Conservation (phyloP, 345 rosid species). For the Heritiera littoralis region DNA sequence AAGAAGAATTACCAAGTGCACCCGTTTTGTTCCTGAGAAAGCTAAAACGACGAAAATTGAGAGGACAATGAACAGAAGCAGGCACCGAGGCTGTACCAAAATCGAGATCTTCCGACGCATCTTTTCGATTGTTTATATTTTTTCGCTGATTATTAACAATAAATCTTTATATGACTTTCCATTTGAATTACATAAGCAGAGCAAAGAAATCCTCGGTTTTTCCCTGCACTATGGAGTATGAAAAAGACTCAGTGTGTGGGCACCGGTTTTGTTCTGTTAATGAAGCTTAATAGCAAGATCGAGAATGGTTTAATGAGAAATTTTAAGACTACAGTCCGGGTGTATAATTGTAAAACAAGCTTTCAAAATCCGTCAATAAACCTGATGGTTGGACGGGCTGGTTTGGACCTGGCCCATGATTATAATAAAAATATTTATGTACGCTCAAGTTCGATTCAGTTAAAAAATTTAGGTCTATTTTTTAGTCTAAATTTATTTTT, state of each 20-base stretch:
- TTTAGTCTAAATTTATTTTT: too few species aligned
- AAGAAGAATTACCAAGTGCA: conserved; percentile 19
- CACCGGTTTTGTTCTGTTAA: not conserved
- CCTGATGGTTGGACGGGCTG: too few species aligned
- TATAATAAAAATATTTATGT: too few species aligned
- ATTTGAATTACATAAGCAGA: not conserved
- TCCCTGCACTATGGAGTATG: not conserved
- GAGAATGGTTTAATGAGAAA: too few species aligned
- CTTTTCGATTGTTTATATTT: not conserved
- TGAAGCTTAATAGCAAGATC: not conserved
- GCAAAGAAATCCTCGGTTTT: not conserved
- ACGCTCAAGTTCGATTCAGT: too few species aligned
- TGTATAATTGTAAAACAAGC: too few species aligned
- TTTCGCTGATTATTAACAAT: not conserved
- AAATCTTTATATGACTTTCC: conserved; percentile 7
- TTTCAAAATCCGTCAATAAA: too few species aligned
- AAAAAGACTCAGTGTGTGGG: not conserved
- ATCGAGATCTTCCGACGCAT: conserved; percentile 68
- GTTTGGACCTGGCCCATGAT: too few species aligned
- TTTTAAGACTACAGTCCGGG: too few species aligned
- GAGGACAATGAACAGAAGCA: conserved; percentile 49
- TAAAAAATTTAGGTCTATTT: too few species aligned
- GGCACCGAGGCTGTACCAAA: conserved; percentile 61
- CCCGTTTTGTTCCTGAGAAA: conserved; percentile 45
- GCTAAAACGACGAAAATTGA: conserved; percentile 57